These are phyloP conservation scores for Cordyceps farinosa DNA, from an alignment of 2,329 filamentous ascomycete genomes.

Conservation along the genomic window DNA sequence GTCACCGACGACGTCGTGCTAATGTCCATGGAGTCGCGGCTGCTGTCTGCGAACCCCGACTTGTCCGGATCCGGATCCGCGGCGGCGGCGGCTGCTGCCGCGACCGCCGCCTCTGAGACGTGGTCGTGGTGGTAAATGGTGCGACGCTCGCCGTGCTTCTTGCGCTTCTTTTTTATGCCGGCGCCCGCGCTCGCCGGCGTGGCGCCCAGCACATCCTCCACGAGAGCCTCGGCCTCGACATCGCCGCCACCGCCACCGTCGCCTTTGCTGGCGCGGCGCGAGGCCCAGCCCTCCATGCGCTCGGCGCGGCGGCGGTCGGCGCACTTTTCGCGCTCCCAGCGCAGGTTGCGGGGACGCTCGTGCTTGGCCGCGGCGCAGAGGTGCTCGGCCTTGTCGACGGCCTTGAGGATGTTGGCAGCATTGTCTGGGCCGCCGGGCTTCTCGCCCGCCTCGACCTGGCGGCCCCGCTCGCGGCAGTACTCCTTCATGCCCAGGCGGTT, in stretches of 20 bases:
- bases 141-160: constrained; percentile 15
- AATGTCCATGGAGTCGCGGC: constrained; percentile 9
- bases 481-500: constrained; percentile 18
- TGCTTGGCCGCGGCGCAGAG: constrained; percentile 7
- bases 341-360: constrained; percentile 15
- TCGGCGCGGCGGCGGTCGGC: constrained; percentile 13
- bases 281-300: constrained; percentile 12
- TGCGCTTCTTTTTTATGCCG: constrained; percentile 8
- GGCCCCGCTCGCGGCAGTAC: constrained; percentile 17
- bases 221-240: neutral
- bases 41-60: neutral
- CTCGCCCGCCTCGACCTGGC: constrained; percentile 12
- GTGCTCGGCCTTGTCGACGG: constrained; percentile 16
- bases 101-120: constrained; percentile 3
- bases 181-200: neutral
- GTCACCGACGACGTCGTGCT: constrained; percentile 12
- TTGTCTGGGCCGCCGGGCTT: constrained; percentile 5
- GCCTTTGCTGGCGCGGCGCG: constrained; percentile 1
- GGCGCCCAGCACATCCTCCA: neutral
- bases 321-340: constrained; percentile 17
- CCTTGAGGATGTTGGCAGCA: constrained; percentile 17
- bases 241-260: neutral
- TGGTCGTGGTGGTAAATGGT: constrained; percentile 14
- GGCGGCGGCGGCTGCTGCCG: constrained; percentile 9
- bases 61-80: neutral